Base-by-base conservation (phyloP, 371 early-diverging fungal species). In the Syncephalastrum monosporum region DNA sequence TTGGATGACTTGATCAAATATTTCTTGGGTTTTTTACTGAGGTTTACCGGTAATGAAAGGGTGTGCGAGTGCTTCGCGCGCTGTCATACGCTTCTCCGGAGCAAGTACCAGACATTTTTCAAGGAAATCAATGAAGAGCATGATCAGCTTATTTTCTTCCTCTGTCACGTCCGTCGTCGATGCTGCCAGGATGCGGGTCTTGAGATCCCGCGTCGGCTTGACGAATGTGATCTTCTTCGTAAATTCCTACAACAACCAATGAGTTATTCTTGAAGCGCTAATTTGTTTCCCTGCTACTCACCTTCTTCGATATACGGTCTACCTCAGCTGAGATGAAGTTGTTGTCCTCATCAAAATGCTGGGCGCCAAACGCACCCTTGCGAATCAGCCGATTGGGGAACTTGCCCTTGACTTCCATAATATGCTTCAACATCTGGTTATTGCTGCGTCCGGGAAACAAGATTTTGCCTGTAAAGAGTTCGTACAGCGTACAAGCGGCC, bases 401-500 rank as follows among this genome's bases (percentile, higher is more conserved):
- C 43, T 82, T 83, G n/a, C 97, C 98, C 55, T 92, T 93, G 15
- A 90, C 64, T 55, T 96, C 94, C 94, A 95, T 95, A 80, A 96
- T 94, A 49, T 90, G 82, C 60, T 82, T 83, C 48, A 98, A 77
- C 98, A 98, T 98, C 57, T 97, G 94, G 73, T 97, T 97, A 71
- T 98, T 98, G 67, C 77, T 89, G 56, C 89, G 76, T 4, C 98
- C 99, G 10, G 97, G 92, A 65, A 97, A 97, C 58, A 98, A 67
- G 19, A 96, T 94, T 69, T 89, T 89, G 54, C 96, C 97, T 1
- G 95, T 96, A 61, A 87, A 93, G 21, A 99, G 74, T 79, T 99
- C 99, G 57, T 93, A 99, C 27, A 99, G 81, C 14, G 99, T 94
- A 70, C 94, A 96, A 4, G 94, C 99, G n/a, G 96, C 86, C 15